Evolutionary conservation across 148 eudicot genomes (phyloP).

Genomic region (Chenopodium album): DNA sequence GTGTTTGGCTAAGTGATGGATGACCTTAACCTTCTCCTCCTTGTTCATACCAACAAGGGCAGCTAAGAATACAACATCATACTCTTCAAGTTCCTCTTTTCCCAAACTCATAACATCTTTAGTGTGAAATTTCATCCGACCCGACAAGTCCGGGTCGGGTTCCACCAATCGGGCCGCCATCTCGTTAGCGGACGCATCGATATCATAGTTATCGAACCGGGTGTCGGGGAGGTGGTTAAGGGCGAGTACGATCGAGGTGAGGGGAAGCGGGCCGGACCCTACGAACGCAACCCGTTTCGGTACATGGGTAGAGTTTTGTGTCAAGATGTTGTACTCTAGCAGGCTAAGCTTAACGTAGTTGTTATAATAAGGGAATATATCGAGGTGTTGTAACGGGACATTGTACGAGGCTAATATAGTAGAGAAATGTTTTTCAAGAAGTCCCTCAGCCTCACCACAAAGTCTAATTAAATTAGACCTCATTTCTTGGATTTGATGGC

Average conservation of each 20-base stretch:
- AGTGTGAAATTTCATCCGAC: conserved; percentile 73
- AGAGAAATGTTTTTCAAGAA: conserved; percentile 70
- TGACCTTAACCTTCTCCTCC: conserved; percentile 52
- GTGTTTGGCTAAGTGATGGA: conserved; percentile 61
- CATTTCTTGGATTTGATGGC: conserved; percentile 50
- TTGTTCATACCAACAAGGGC: conserved; percentile 92
- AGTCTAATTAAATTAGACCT: conserved; percentile 65
- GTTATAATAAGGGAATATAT: conserved; percentile 66
- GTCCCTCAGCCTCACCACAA: conserved; percentile 84
- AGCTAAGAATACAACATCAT: conserved; percentile 81
- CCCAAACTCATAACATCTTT: conserved; percentile 65
- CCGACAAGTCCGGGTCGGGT: conserved; percentile 61
- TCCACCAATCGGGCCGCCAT: conserved; percentile 59
- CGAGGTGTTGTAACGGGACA: conserved; percentile 62
- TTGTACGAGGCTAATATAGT: conserved; percentile 51
- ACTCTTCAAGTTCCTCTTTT: conserved; percentile 46
- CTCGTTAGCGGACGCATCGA: conserved; percentile 62
- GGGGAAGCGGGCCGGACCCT: conserved; percentile 93
- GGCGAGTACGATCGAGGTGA: conserved; percentile 80
- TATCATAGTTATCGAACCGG: conserved; percentile 78
- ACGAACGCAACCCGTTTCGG: conserved; percentile 65
- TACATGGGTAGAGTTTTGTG: conserved; percentile 28
- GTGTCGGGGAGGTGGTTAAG: conserved; percentile 53
- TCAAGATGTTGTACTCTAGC: conserved; percentile 59
- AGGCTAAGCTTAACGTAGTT: conserved; percentile 76